Percentiles rank a stretch among this genome's conserved stretches.
These are phyloP conservation scores for Agastache rugosa DNA, from an alignment of 257 asterid genomes.

Conservation along the genomic window DNA sequence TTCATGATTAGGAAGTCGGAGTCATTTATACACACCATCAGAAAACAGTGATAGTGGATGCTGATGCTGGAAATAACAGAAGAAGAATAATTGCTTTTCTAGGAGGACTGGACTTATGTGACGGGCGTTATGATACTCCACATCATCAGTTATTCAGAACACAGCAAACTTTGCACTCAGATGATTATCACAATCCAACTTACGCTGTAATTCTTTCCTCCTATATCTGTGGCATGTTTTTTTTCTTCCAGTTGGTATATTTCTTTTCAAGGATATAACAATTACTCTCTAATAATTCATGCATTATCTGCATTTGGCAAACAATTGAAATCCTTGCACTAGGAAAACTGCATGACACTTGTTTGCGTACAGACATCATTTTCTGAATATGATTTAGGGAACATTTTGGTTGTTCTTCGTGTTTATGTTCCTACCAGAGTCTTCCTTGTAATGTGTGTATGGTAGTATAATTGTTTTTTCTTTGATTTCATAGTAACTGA, in stretches of 20 bases:
- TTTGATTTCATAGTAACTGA: slow-evolving; percentile 6
- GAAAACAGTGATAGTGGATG: slow-evolving; percentile 91
- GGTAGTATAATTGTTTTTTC: neutral
- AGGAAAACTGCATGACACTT: too few species aligned
- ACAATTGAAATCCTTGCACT: too few species aligned
- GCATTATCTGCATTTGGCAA: too few species aligned
- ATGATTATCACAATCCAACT: slow-evolving; percentile 96
- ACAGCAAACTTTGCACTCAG: slow-evolving; percentile 70
- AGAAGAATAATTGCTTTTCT: slow-evolving; percentile 84
- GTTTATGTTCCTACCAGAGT: too few species aligned
- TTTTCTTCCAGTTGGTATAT: neutral
- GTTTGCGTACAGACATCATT: too few species aligned
- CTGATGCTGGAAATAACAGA: slow-evolving; percentile 86
- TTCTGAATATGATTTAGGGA: too few species aligned
- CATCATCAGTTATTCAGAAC: slow-evolving; percentile 78
- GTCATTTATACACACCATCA: slow-evolving; percentile 97
- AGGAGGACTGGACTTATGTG: slow-evolving; percentile 95
- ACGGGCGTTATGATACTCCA: slow-evolving; percentile 95
- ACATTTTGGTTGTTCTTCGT: too few species aligned
- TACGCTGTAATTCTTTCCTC: slow-evolving; percentile 58
- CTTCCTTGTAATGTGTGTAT: too few species aligned
- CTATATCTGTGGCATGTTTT: slow-evolving; percentile 18
- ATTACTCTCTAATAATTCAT: too few species aligned
- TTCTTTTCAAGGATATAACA: too few species aligned
- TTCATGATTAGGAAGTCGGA: slow-evolving; percentile 83